phyloP scores from a whole-genome alignment of 805 yeast genomes.

The Ogataea henricii region DNA sequence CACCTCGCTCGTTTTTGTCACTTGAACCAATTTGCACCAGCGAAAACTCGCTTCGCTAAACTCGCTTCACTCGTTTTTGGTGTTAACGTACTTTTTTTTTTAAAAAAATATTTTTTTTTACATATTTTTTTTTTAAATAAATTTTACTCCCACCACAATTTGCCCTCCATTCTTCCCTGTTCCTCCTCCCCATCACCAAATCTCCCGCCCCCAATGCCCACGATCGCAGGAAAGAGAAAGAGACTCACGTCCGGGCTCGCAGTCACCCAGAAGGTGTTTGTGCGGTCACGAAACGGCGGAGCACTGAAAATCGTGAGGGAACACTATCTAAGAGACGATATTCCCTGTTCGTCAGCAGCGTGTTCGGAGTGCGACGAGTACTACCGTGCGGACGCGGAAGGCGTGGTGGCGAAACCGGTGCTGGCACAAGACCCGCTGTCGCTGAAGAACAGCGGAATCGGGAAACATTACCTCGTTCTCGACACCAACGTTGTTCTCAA shows the following conservation, averaged over 20 bases:
- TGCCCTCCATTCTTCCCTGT: background rate
- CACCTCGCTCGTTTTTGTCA: too few relatives aligned
- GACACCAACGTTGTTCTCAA: conserved; percentile 88
- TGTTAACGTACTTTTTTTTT: background rate
- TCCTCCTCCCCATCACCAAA: background rate
- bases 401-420: conserved; percentile 65
- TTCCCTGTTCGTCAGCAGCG: conserved; percentile 80
- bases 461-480: conserved; percentile 77
- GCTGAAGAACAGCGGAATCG: conserved; percentile 43
- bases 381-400: conserved; percentile 63
- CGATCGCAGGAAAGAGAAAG: conserved; percentile 37
- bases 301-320: conserved; percentile 92
- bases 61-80: background rate
- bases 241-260: conserved; percentile 54
- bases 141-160: background rate
- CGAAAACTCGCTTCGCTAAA: too few relatives aligned
- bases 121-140: background rate
- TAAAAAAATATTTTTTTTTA: background rate
- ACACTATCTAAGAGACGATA: conserved; percentile 88
- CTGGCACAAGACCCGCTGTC: conserved; percentile 62
- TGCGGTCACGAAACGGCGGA: conserved; percentile 84
- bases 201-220: conserved; percentile 8
- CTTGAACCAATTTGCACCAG: too few relatives aligned
- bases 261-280: conserved; percentile 87
- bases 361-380: conserved; percentile 64